Evolutionary conservation across 2,329 filamentous ascomycete genomes (phyloP).

Genomic region (Colletotrichum sp.): DNA sequence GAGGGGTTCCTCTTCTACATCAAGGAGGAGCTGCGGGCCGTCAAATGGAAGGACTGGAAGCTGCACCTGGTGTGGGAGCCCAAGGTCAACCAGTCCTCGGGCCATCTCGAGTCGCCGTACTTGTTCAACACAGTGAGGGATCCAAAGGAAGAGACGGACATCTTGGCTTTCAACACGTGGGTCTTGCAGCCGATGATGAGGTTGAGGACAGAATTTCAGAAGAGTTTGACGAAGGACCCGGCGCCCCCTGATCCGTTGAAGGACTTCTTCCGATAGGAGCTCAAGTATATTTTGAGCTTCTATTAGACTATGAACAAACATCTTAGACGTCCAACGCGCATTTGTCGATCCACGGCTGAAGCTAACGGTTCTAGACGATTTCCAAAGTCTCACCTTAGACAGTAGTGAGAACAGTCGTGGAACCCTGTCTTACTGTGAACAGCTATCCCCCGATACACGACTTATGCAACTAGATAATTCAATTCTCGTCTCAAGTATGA

Average conservation of each 20-base stretch:
- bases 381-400: background rate
- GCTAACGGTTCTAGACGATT: background rate
- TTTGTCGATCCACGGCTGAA: background rate
- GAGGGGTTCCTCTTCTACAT: slow-evolving; percentile 38
- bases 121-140: slow-evolving; percentile 35
- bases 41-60: slow-evolving; percentile 41
- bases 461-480: slow-evolving; percentile 10
- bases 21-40: slow-evolving; percentile 36
- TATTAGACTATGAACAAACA: background rate
- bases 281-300: background rate
- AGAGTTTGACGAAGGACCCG: slow-evolving; percentile 32
- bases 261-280: background rate
- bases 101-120: slow-evolving; percentile 35
- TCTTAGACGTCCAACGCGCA: background rate
- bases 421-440: background rate
- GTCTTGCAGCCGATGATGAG: slow-evolving; percentile 34
- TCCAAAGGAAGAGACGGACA: slow-evolving; percentile 37
- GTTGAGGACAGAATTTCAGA: slow-evolving; percentile 29
- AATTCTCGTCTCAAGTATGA: background rate
- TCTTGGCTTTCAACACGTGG: slow-evolving; percentile 36
- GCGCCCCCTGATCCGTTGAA: slow-evolving; percentile 36
- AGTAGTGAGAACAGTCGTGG: background rate
- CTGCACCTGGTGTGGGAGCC: slow-evolving; percentile 39
- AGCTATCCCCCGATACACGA: background rate
- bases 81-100: slow-evolving; percentile 35